These are phyloP conservation scores for Daldinia decipiens DNA, from an alignment of 495 filamentous ascomycete genomes.

Conservation along the genomic window DNA sequence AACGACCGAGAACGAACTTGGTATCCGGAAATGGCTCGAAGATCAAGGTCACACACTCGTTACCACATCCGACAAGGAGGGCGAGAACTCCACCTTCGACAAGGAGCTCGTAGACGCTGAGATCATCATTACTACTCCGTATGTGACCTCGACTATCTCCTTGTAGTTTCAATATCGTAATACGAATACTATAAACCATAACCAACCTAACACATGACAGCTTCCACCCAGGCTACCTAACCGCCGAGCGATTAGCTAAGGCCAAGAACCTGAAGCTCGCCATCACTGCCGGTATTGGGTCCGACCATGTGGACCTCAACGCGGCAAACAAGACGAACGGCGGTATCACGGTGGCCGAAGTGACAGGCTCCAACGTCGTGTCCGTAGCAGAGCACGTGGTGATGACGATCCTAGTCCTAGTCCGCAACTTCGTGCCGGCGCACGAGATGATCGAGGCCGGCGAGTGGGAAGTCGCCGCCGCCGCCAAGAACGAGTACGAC, in stretches of 20 bases:
- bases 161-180: constrained; percentile 9
- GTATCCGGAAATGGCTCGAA: constrained; percentile 95
- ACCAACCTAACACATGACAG: constrained; percentile 56
- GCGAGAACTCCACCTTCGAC: constrained; percentile 92
- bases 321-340: constrained; percentile 98
- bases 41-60: constrained; percentile 93
- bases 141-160: constrained; percentile 51
- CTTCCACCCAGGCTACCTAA: constrained; percentile 99
- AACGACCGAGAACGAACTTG: constrained; percentile 97
- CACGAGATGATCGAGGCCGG: constrained; percentile 91
- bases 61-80: constrained; percentile 97
- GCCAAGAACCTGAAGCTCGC: constrained; percentile 99
- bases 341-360: constrained; percentile 95
- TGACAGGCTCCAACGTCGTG: constrained; percentile 93
- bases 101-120: constrained; percentile 95
- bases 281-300: constrained; percentile 96
- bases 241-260: constrained; percentile 93
- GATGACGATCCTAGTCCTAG: constrained; percentile 96
- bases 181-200: background rate
- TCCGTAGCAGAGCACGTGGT: constrained; percentile 94
- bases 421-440: constrained; percentile 98
- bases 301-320: constrained; percentile 96
- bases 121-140: constrained; percentile 99
- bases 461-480: constrained; percentile 94
- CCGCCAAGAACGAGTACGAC: constrained; percentile 97